Conservation (phyloP, 2,329 filamentous ascomycete genomes). For the Pseudogymnoascus sp. region DNA sequence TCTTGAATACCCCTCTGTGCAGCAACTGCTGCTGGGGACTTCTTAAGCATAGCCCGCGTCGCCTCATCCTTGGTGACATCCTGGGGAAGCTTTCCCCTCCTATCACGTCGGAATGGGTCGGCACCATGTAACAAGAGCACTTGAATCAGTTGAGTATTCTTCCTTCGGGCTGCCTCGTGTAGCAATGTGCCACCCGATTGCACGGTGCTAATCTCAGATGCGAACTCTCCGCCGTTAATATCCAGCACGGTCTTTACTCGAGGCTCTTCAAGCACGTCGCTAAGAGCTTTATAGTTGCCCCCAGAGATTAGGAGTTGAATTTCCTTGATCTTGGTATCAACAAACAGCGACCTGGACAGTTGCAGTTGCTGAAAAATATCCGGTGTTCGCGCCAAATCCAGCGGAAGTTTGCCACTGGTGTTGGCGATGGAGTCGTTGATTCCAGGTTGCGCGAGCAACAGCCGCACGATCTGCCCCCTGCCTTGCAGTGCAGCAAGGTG, state of each 20-base stretch:
- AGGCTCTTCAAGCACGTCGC: constrained; percentile 74
- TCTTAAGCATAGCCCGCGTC: constrained; percentile 82
- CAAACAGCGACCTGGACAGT: constrained; percentile 79
- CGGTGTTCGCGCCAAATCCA: constrained; percentile 83
- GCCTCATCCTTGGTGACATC: constrained; percentile 93
- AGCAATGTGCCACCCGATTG: constrained; percentile 85
- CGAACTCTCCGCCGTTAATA: constrained; percentile 85
- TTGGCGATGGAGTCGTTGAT: constrained; percentile 89
- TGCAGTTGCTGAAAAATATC: constrained; percentile 96
- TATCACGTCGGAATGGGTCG: constrained; percentile 90
- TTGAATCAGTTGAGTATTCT: constrained; percentile 80
- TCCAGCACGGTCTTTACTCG: constrained; percentile 81
- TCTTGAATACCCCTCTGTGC: constrained; percentile 95
- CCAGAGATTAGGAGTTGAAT: constrained; percentile 71
- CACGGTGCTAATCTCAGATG: constrained; percentile 68
- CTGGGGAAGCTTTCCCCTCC: constrained; percentile 90
- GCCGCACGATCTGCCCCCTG: constrained; percentile 68
- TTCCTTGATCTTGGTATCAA: constrained; percentile 76
- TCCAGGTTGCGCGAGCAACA: constrained; percentile 71
- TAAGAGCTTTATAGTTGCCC: constrained; percentile 69
- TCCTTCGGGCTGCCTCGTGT: constrained; percentile 86
- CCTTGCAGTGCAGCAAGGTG: constrained; percentile 82
- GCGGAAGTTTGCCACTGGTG: constrained; percentile 72
- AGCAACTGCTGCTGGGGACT: constrained; percentile 85
- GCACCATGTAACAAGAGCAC: constrained; percentile 87